Evolutionary conservation across 176 grass and related monocot species (phyloP).

Genomic region (Hsuehochloa calcarea): DNA sequence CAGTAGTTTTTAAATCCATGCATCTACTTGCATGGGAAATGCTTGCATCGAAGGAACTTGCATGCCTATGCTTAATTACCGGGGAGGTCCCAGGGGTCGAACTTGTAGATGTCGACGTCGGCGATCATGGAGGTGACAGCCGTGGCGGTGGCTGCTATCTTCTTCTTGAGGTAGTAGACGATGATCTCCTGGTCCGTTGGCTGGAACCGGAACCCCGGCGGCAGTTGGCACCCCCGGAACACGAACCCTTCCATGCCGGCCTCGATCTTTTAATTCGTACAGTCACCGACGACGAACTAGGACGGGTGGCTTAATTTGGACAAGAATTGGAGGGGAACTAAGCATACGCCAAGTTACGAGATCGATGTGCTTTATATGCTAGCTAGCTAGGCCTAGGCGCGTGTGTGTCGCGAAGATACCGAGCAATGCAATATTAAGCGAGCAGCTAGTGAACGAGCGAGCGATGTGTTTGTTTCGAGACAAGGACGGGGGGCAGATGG

Average conservation of each 20-base stretch:
- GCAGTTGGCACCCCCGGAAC: constrained; percentile 47
- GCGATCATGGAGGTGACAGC: constrained; percentile 50
- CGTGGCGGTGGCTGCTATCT: constrained; percentile 11
- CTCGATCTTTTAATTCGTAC: not conserved
- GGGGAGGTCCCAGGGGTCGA: constrained; percentile 49
- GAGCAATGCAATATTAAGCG: not conserved
- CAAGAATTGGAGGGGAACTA: not conserved
- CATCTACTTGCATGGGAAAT: not conserved
- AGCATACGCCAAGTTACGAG: no score
- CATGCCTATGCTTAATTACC: constrained; percentile 3
- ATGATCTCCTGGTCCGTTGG: constrained; percentile 80
- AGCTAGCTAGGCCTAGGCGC: no score
- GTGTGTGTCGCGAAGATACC: constrained; percentile 2
- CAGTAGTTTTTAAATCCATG: not conserved
- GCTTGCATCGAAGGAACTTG: not conserved
- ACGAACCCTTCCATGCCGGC: constrained; percentile 14
- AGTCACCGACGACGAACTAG: not conserved
- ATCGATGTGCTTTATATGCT: no score
- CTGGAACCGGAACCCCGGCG: constrained; percentile 80
- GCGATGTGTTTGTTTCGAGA: no score
- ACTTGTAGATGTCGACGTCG: constrained; percentile 57
- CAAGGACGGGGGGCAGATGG: no score
- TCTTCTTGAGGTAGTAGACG: constrained; percentile 43
- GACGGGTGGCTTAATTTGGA: not conserved
- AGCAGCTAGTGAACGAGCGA: no score